Evolutionary conservation across 2,329 filamentous ascomycete species (phyloP), one percentile per base, ranked within the genome.

Genomic region (Diaporthe nobilis): DNA sequence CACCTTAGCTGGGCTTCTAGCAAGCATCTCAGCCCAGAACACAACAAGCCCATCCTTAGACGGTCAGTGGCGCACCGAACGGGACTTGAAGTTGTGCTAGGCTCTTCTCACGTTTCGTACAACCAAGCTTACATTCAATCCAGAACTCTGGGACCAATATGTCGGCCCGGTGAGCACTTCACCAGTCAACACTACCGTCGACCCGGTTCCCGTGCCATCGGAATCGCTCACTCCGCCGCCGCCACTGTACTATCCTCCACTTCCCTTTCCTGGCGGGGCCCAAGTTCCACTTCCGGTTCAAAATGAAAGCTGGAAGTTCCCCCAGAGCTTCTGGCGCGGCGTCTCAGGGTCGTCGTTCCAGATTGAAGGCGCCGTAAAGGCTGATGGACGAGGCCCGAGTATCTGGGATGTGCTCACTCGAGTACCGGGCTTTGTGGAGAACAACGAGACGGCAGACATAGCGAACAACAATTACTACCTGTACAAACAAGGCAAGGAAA

Each of bases 391-490:
- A 25, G 71, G 71, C 25, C 71, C 71, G 4, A 73, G 58, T 31
- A 73, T 73, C 2, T 73, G 71, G 71, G 71, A 73, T 34, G 71
- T 65, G 1, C 71, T 73, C 22, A 73, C 71, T 15, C 71, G 22
- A 3, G 28, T 73, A 3, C 71, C 71, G 3, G 71, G 71, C 28
- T 65, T 44, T 44, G 39, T 73, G 1, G 10, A 47, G 47, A 73
- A 65, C 37, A 53, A 63, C 25, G 71, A 73, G 12, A 55, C 47
- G 58, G 71, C 58, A 25, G 71, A 73, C 10, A 34, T 73, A 12
- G 71, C 71, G 15, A 22, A 65, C 57, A 65, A 73, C 8, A 61
- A 73, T 6, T 73, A 73, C 71, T 73, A 55, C 8, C 25, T 53
- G 34, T 73, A 65, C 58, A 73, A 73, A 34, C 71, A 73, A 73